phyloP scores from a whole-genome alignment of 23 red algal genomes.

The Agarophyton chilense region DNA sequence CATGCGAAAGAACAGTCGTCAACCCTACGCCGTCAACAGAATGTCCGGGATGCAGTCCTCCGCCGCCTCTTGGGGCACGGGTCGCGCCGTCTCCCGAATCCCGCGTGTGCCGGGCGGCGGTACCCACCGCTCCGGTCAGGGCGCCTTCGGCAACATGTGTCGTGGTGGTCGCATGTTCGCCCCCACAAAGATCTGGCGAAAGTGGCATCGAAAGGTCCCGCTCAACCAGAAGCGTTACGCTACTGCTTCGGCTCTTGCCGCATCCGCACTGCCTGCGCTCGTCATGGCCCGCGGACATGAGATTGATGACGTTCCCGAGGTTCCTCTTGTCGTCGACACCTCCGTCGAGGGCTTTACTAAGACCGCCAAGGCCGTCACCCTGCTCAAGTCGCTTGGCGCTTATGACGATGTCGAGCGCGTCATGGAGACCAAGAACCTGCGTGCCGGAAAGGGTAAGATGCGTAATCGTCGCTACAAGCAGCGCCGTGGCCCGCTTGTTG shows the following conservation, averaged over 20 bases:
- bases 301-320: constrained; percentile 88
- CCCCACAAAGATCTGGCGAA: constrained; percentile 93
- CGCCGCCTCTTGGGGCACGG: constrained; percentile 98
- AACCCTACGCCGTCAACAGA: constrained; percentile 88
- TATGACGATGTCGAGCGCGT: constrained; percentile 91
- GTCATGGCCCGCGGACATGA: constrained; percentile 96
- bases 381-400: constrained; percentile 86
- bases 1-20: constrained; percentile 93
- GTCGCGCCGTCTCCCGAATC: constrained; percentile 96
- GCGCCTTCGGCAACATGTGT: constrained; percentile 96
- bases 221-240: constrained; percentile 91
- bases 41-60: constrained; percentile 96
- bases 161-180: constrained; percentile 97
- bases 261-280: constrained; percentile 86
- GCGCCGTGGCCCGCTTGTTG: constrained; percentile 91
- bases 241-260: constrained; percentile 85
- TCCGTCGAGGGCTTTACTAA: constrained; percentile 72
- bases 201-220: constrained; percentile 95
- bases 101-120: constrained; percentile 96
- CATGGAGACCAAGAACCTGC: constrained; percentile 77
- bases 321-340: constrained; percentile 85
- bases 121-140: constrained; percentile 98
- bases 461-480: constrained; percentile 89
- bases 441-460: constrained; percentile 96
- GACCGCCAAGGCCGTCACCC: constrained; percentile 77